Conservation (phyloP, 495 filamentous ascomycete genomes). For the Podospora pseudocomata region DNA sequence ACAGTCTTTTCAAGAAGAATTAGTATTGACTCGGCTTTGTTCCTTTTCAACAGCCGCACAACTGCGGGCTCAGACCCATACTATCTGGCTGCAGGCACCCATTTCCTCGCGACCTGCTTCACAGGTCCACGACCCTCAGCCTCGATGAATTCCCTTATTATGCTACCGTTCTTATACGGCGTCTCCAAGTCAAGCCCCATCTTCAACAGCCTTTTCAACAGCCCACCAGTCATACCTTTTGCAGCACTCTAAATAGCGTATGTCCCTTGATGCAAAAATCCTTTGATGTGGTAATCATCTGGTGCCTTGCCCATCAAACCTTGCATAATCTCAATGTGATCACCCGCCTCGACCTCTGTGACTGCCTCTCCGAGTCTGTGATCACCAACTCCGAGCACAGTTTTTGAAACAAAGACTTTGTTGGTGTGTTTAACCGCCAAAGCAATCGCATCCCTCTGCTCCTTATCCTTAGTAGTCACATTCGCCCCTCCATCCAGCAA, state of each 20-base stretch:
- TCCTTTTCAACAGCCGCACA: no score
- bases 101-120: no score
- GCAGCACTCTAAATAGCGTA: background rate
- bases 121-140: no score
- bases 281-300: background rate
- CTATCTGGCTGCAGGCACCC: no score
- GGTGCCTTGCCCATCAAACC: background rate
- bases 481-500: background rate
- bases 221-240: background rate
- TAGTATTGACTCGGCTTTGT: no score
- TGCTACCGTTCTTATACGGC: background rate
- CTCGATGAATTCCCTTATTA: background rate
- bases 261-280: background rate
- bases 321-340: background rate
- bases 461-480: background rate
- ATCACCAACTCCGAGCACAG: no score
- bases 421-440: background rate
- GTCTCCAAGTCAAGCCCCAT: background rate
- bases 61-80: no score
- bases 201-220: background rate
- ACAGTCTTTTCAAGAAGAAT: no score
- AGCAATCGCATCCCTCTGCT: background rate
- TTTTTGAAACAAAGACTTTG: background rate
- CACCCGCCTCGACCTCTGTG: background rate
- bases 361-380: background rate